These are phyloP conservation scores for Daphne laureola DNA, from an alignment of 441 rosid genomes.

Conservation along the genomic window DNA sequence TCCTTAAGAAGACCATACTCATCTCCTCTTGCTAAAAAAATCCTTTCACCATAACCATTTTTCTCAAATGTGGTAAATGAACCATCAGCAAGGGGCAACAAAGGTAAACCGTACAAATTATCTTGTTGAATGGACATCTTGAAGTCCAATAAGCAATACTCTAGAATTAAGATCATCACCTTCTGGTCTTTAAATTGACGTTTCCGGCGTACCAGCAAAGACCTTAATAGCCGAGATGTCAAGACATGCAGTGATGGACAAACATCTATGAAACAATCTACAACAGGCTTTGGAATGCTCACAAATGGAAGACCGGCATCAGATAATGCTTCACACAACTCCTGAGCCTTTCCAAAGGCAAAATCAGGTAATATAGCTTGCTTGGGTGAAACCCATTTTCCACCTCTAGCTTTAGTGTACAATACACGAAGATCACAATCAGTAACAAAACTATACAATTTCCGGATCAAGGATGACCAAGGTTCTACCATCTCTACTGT, in stretches of 20 bases:
- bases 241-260: constrained; percentile 76
- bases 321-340: constrained; percentile 73
- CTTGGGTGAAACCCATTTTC: constrained; percentile 90
- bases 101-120: constrained; percentile 66
- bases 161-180: constrained; percentile 74
- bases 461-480: constrained; percentile 87
- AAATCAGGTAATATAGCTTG: constrained; percentile 96
- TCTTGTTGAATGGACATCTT: constrained; percentile 40
- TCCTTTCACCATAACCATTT: constrained; percentile 74
- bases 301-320: constrained; percentile 86
- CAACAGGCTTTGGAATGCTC: constrained; percentile 54
- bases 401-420: constrained; percentile 89
- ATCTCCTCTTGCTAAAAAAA: constrained; percentile 62
- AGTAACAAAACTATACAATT: constrained; percentile 66
- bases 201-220: constrained; percentile 65
- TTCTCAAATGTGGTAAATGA: constrained; percentile 72
- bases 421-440: constrained; percentile 69
- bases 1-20: constrained; percentile 84
- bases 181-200: constrained; percentile 62
- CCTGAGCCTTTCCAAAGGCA: constrained; percentile 54
- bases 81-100: constrained; percentile 92
- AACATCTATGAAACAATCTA: constrained; percentile 66
- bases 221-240: constrained; percentile 74
- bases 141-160: constrained; percentile 88
- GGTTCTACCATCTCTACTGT: constrained; percentile 66